Evolutionary conservation across 2,329 filamentous ascomycete species (phyloP), one percentile per base, ranked within the genome.

Genomic region (Ophiocordyceps camponoti-rufipedis): DNA sequence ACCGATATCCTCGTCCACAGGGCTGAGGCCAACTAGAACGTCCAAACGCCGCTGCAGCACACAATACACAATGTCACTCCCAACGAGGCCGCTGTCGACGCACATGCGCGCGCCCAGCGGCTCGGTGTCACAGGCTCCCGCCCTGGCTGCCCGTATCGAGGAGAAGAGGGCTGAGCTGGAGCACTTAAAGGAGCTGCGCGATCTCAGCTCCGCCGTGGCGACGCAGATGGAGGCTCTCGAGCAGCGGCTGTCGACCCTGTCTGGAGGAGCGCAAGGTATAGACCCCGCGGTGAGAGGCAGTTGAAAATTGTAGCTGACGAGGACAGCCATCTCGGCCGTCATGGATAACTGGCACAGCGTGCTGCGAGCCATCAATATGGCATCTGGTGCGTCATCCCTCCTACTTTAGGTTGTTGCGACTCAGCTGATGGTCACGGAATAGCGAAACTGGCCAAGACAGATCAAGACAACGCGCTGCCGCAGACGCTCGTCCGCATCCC

Each of bases 301-400:
- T 23, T 23, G 23, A 5, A 23, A 23, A 3, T 3, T 23, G 3
- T 23, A 3, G 23, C 29, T 31, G 29, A 31, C 29, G 33, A 12
- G 18, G 3, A 16, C 13, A 86, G 84, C 82, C 48, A 85, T 93
- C 55, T 85, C 85, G 38, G 74, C 80, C n/a, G 85, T 93, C 19
- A 69, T 93, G 58, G 75, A 80, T 45, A 93, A 91, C 60, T 93
- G 85, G 85, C 82, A 88, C 61, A 88, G 85, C 54, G 85, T 93
- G 51, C 70, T 93, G 48, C 72, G 82, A 51, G 84, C 84, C 40
- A 88, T 93, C 56, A 82, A 82, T 56, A 88, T 91, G 82, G 85
- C 85, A 49, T 88, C 82, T 48, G 73, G 84, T 88, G 70, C 56
- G 77, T 28, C n/a, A 16, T 13, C 11, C 14, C 31, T 33, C 10